Percentiles rank a stretch among this genome's conserved stretches.
These are phyloP conservation scores for Apiospora rasikravindrae DNA, from an alignment of 2,329 filamentous ascomycete genomes.

Conservation along the genomic window DNA sequence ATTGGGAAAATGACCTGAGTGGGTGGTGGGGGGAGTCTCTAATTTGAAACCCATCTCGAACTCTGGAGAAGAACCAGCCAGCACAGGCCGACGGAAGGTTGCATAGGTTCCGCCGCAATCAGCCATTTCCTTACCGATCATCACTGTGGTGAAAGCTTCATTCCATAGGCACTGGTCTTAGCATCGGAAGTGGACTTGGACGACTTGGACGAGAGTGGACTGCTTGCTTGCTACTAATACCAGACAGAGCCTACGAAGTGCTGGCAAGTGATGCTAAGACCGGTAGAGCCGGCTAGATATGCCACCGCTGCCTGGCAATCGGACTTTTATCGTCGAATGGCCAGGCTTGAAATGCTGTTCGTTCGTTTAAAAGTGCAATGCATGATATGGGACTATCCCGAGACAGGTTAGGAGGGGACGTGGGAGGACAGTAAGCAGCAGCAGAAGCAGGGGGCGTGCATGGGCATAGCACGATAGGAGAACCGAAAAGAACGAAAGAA, in stretches of 20 bases:
- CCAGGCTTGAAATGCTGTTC: neutral
- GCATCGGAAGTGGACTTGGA: neutral
- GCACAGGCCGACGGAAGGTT: slow-evolving; percentile 11
- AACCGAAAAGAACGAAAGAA: neutral
- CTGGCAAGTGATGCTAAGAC: neutral
- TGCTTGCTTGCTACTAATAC: neutral
- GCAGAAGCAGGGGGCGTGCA: slow-evolving; percentile 2
- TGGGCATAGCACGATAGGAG: neutral
- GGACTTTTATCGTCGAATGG: neutral
- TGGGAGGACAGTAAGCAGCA: slow-evolving; percentile 1
- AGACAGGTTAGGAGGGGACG: neutral
- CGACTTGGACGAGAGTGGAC: neutral
- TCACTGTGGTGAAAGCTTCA: slow-evolving; percentile 7
- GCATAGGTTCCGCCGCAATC: slow-evolving; percentile 11
- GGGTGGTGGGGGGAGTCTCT: slow-evolving; percentile 2
- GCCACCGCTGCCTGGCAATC: neutral
- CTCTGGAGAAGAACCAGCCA: slow-evolving; percentile 13
- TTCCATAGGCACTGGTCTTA: neutral
- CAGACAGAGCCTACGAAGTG: neutral
- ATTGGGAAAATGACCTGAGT: neutral
- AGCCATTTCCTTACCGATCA: slow-evolving; percentile 3
- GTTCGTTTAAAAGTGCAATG: neutral
- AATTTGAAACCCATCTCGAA: slow-evolving; percentile 16
- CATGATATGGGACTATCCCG: neutral
- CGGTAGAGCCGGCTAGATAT: neutral